Conservation (phyloP, 805 yeast species). For the Phaffomyces antillensis region DNA sequence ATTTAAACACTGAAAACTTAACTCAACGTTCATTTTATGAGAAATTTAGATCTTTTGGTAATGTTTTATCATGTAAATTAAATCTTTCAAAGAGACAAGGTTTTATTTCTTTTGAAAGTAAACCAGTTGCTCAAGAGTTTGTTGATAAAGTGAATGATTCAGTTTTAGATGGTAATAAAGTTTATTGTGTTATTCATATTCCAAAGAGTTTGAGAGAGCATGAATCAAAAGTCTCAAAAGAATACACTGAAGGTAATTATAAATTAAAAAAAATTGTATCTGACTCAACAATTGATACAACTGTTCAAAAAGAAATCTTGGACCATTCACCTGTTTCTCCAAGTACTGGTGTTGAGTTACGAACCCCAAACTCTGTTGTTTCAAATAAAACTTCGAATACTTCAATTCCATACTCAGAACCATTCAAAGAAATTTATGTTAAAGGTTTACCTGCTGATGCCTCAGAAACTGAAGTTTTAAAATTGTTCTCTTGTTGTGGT, state of each 20-base stretch:
- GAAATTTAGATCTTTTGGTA: conserved; percentile 41
- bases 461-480: conserved; percentile 33
- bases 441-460: conserved; percentile 37
- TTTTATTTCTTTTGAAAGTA: conserved; percentile 31
- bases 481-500: conserved; percentile 41
- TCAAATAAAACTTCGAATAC: neutral
- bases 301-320: neutral
- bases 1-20: conserved; percentile 26
- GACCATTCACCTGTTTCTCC: neutral
- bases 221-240: neutral
- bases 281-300: conserved; percentile 3
- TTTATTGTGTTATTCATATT: conserved; percentile 36
- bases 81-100: conserved; percentile 33
- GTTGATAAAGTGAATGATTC: conserved; percentile 26
- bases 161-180: conserved; percentile 23
- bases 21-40: conserved; percentile 43
- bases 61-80: conserved; percentile 35
- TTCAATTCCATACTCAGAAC: neutral
- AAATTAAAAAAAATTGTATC: conserved; percentile 2
- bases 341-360: neutral
- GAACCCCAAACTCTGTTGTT: neutral
- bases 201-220: conserved; percentile 18
- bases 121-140: conserved; percentile 28
- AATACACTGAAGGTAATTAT: neutral
- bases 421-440: conserved; percentile 34